Base-by-base conservation (phyloP, 495 filamentous ascomycete species). In the Friedmanniomyces simplex region DNA sequence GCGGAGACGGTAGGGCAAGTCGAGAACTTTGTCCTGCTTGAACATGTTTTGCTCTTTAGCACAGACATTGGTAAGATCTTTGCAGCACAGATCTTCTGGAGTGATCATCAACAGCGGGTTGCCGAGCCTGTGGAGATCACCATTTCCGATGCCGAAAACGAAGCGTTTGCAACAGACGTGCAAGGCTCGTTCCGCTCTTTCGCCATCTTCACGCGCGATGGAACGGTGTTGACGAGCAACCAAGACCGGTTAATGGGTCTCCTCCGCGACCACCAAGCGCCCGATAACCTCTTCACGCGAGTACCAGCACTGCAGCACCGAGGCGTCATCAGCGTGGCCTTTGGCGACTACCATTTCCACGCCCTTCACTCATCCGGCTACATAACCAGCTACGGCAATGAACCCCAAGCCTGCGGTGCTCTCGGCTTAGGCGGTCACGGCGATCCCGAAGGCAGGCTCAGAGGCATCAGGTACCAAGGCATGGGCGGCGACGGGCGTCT, bases 321-420 rank as follows among this genome's bases (percentile, higher is more conserved):
- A 22, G 65, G 61, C 48, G 69, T 77, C 50, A 72, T 74, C 34
- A 68, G 67, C 25, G 48, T 76, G 30, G 73, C 76, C 11, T 77
- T 72, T 52, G 73, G 72, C 32, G 73, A 77, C 61, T 70, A 73
- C 47, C 76, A 77, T 60, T 74, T 70, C 50, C 74, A 74, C 47
- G 74, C 73, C 6, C 72, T 78, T 5, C 74, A 76, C 59, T 49
- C 63, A 14, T 57, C 61, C 28, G 74, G 74, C 25, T 67, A 63
- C 21, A 73, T 76, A 57, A 68, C 67, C 21, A 67, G 71, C 22
- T 74, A 73, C 57, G 74, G 73, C 46, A 67, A 47, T n/a, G 74
- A 77, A 28, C 60, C 65, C 1, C 67, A 69, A 55, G 50, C 24
- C 16, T 72, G 69, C 49, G 74, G 73, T 28, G 67, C 71, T 4